phyloP scores from a whole-genome alignment of 129 eudicot genomes.

The Dittrichia graveolens region DNA sequence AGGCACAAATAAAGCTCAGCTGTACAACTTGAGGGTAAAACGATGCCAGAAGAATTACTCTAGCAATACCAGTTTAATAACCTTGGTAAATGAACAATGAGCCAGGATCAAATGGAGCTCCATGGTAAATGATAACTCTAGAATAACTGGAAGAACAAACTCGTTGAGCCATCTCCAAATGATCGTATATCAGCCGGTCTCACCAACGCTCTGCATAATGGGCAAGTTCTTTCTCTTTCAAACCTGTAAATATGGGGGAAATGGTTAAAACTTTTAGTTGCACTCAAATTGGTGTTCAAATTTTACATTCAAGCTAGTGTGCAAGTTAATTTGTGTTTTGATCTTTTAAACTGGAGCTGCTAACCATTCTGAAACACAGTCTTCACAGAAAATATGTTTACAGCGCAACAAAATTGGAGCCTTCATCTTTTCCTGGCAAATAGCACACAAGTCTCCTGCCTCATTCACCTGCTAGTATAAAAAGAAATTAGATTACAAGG shows the following conservation, averaged over 20 bases:
- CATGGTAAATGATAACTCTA: constrained; percentile 24
- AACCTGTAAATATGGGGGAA: constrained; percentile 45
- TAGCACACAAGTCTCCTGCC: constrained; percentile 82
- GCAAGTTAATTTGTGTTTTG: too few relatives aligned
- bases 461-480: constrained; percentile 53
- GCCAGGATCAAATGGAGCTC: constrained; percentile 8
- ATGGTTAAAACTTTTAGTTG: too few relatives aligned
- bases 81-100: neutral
- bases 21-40: constrained; percentile 35
- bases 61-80: constrained; percentile 13
- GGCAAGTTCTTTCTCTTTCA: constrained; percentile 79
- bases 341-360: neutral
- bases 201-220: constrained; percentile 72
- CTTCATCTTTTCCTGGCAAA: constrained; percentile 91
- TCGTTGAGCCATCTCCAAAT: constrained; percentile 71
- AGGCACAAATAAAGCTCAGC: constrained; percentile 28
- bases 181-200: constrained; percentile 69
- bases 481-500: constrained; percentile 5
- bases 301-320: too few relatives aligned
- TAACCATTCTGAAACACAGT: constrained; percentile 86
- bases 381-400: constrained; percentile 84
- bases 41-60: constrained; percentile 24
- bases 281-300: too few relatives aligned
- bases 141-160: constrained; percentile 58
- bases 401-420: constrained; percentile 69